Base-by-base conservation (phyloP, 2,329 filamentous ascomycete species). In the Penicillium sp. region DNA sequence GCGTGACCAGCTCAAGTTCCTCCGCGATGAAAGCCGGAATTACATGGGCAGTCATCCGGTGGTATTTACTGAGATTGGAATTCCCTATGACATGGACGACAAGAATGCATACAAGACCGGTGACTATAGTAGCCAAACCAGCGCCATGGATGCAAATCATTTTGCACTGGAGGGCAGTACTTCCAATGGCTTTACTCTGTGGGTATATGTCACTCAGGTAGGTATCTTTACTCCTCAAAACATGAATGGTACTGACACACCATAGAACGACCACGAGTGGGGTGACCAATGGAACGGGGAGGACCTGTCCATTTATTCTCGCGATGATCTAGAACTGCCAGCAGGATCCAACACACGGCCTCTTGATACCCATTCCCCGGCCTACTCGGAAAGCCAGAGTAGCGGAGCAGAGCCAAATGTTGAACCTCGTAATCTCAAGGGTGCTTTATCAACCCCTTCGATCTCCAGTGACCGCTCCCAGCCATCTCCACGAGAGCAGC, bases 271-370 rank as follows among this genome's bases (percentile, higher is more conserved):
- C 60, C 94, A 99, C 70, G 81, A 88, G 69, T 88, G 90, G 76
- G 94, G 94, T 53, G 94, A 99, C 68, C 86, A 91, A 63, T 99
- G 94, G 94, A 99, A 99, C 65, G 94, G 94, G 46, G 94, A 99
- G 74, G 94, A 99, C 72, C 77, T 99, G 34, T 97, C 92, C 5
- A 94, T 99, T 53, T 89, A 87, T 70, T 97, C 91, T 0, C 66
- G 85, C 5, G 92, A 99, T 70, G 95, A 99, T 73, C 87, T 86
- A 33, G 77, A 82, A 48, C 73, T 87, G 1, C 74, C 75, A 40
- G 70, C 68, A 48, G 65, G 70, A 21, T 68, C 25, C 65, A 60
- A 47, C 59, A 65, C 23, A 72, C 72, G 40, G 50, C 73, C 50
- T 65, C 40, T 57, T 13, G 53, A 79, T 60, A 71, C 72, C 49